phyloP scores from a whole-genome alignment of 2,329 filamentous ascomycete genomes.

The Nemania bipapillata region DNA sequence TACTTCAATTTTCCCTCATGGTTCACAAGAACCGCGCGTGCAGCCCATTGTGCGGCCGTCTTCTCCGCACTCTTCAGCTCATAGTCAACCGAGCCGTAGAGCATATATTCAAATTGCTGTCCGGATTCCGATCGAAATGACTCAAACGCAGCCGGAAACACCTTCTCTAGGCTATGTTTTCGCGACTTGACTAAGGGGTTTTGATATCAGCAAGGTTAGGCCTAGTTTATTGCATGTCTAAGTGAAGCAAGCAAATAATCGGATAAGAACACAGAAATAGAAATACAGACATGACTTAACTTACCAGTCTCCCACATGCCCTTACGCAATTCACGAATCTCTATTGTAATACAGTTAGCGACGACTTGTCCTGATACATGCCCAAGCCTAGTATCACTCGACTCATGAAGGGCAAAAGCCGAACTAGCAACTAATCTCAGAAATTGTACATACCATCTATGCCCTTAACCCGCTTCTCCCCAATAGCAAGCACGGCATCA shows the following conservation, averaged over 20 bases:
- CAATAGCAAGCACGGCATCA: slow-evolving; percentile 58
- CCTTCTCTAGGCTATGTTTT: slow-evolving; percentile 56
- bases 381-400: background rate
- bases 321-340: slow-evolving; percentile 55
- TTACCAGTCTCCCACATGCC: slow-evolving; percentile 50
- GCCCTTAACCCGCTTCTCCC: slow-evolving; percentile 54
- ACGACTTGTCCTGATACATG: no score
- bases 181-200: slow-evolving; percentile 50
- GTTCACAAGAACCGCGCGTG: slow-evolving; percentile 44
- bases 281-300: background rate
- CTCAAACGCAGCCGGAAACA: slow-evolving; percentile 56
- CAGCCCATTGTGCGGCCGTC: slow-evolving; percentile 49
- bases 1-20: slow-evolving; percentile 45
- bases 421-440: background rate
- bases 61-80: slow-evolving; percentile 41
- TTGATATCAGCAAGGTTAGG: slow-evolving; percentile 42
- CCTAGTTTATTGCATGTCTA: background rate
- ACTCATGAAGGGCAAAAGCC: no score
- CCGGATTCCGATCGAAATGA: slow-evolving; percentile 8
- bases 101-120: slow-evolving; percentile 51
- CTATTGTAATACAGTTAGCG: slow-evolving; percentile 44
- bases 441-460: slow-evolving; percentile 47
- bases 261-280: background rate
- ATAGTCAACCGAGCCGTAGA: slow-evolving; percentile 48
- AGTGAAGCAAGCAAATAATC: background rate